Base-by-base conservation (phyloP, 108 stramenopile species). In the Poteriospumella lacustris region DNA sequence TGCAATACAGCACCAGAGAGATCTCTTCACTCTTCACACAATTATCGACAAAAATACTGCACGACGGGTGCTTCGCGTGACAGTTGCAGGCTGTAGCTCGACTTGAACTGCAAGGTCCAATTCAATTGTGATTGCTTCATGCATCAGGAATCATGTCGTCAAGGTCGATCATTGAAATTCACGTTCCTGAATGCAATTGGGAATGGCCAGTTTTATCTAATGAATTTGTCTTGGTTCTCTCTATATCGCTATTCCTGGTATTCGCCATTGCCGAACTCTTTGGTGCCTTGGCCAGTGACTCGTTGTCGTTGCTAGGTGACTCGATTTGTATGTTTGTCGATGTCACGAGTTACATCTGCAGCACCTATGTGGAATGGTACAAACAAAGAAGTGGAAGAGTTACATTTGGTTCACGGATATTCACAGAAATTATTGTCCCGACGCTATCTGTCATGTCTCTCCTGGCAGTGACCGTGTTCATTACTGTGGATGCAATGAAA, bases 351-450 rank as follows among this genome's bases (percentile, higher is more conserved):
- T 64, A 64, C 24, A 64, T 64, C 5, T 19, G 60, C 24, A 64
- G 36, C 36, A 24, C 31, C 29, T 64, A 64, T 64, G 60, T 33
- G 31, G 60, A 64, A 64, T 64, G 60, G 60, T 64, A 34, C 3
- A 64, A 64, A 33, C 9, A 24, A 34, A 3, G 60, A 3, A 34
- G 36, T 64, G 60, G 31, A 34, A 5, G 31, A 33, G 33, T 31
- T 5, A 64, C 33, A 34, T 24, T 12, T 3, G 36, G 31, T 3
- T 24, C 5, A 9, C 60, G 60, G 3, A 12, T 12, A 12, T 9
- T 33, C 9, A 34, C 36, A 31, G 60, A 64, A 5, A 9, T 64
- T 9, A 12, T 12, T 64, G 31, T 64, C 3, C 60, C 60, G 28
- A 24, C 24, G 29, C 15, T 64, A 5, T 64, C 60, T 31, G 60